phyloP scores from a whole-genome alignment of 1,284 basidiomycete genomes.

The Papiliotrema flavescens region DNA sequence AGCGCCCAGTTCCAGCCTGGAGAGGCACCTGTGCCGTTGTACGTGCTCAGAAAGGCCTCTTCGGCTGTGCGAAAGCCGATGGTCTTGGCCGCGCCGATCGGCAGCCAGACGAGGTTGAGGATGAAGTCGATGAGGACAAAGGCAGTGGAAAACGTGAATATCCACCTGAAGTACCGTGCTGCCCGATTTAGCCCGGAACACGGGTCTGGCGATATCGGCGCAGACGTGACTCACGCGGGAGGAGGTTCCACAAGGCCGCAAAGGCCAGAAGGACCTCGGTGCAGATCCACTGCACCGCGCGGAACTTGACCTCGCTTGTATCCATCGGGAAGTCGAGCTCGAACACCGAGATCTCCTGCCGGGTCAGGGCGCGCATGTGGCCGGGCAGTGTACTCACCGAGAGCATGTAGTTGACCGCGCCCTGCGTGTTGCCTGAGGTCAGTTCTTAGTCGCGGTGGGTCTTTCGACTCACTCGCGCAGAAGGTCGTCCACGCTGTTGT shows the following conservation, averaged over 20 bases:
- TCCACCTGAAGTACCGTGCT: not conserved
- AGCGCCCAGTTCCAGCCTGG: conserved; percentile 81
- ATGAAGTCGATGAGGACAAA: not conserved
- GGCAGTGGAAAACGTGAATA: not conserved
- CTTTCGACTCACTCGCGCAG: conserved; percentile 53
- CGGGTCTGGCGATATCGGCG: not conserved
- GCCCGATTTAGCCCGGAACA: not conserved
- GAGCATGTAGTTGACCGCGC: conserved; percentile 71
- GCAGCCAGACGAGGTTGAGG: not conserved
- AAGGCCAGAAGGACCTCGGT: conserved; percentile 46
- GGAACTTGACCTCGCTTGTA: conserved; percentile 69
- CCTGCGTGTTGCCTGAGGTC: not conserved
- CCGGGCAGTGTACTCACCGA: conserved; percentile 53
- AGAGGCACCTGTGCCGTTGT: conserved; percentile 79
- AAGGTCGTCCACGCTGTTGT: conserved; percentile 88
- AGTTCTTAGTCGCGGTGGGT: not conserved
- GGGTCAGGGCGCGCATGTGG: not conserved
- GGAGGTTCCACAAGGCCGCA: conserved; percentile 62
- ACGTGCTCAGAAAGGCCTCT: conserved; percentile 45
- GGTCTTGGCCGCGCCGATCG: not conserved
- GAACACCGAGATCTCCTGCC: conserved; percentile 59
- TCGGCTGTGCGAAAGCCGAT: conserved; percentile 2
- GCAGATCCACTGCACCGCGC: conserved; percentile 73
- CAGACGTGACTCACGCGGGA: conserved; percentile 61
- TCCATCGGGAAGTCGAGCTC: conserved; percentile 75